Base-by-base conservation (phyloP, 441 rosid genomes). In the Melastoma candidum region DNA sequence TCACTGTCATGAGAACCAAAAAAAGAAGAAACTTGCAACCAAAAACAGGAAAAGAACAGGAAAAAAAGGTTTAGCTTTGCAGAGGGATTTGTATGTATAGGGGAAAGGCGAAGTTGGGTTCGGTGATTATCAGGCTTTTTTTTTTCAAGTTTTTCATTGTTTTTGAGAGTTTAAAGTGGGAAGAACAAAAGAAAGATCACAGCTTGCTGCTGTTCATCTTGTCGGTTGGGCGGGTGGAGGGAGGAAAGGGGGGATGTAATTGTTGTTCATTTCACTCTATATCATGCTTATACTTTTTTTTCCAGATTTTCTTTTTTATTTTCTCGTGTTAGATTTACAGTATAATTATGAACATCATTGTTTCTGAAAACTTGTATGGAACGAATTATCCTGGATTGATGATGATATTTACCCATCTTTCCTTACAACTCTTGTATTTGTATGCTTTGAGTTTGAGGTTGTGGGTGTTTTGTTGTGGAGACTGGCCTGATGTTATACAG, bases 21-120 rank as follows among this genome's bases (percentile, higher is more conserved):
- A 76, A 72, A 70, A 3, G 8, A 77, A 68, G 73, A 73, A 73
- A 64, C 49, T 65, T 69, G 74, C 69, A 58, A 36, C 41, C 6
- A 68, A 72, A 65, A 17, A 17, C 22, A 17, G 22, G 22, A 17
- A 17, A 17, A 17, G 22, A 17, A 17, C 22, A 17, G 22, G 22
- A 64, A 47, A 75, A 56, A 13, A 52, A 60, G 55, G 52, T 55
- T 53, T 74, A 74, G 75, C 41, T 72, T 72, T 77, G 78, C 82
- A 75, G 79, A 79, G 66, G 62, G 12, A 72, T 49, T 47, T 72
- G 77, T 74, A 75, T 79, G 85, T 75, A 77, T 79, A 79, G 41
- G 84, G 58, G 74, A 71, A 66, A 51, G 49, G 14, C 54, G 66
- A 43, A 54, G 54, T 54, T 48, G 60, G 43, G 27, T 44, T 25